Conservation (phyloP, 2,329 filamentous ascomycete genomes). For the Uncinocarpus reesii region DNA sequence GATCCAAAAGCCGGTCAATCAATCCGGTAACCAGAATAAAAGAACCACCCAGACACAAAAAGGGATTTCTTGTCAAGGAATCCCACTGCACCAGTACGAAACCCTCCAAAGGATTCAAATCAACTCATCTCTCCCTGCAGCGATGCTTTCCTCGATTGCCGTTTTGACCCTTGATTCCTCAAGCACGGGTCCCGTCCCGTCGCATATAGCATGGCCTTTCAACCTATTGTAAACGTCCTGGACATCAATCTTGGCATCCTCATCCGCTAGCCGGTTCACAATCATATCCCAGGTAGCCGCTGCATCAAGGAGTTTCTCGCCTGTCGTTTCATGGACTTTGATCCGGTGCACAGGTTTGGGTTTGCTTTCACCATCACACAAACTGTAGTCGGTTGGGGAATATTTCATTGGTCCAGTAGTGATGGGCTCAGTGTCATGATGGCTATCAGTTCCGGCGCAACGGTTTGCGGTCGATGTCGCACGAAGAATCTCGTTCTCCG, state of each 20-base stretch:
- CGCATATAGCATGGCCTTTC: conserved; percentile 64
- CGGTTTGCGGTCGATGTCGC: conserved; percentile 53
- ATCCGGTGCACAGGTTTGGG: conserved; percentile 53
- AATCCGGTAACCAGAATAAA: too few relatives aligned
- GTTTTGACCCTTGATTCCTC: conserved; percentile 61
- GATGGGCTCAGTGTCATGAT: conserved; percentile 29
- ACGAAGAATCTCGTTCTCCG: conserved; percentile 85
- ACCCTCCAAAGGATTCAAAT: conserved; percentile 33
- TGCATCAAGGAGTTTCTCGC: conserved; percentile 60
- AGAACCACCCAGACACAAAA: too few relatives aligned
- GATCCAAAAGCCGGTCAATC: too few relatives aligned
- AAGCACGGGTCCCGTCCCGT: conserved; percentile 82
- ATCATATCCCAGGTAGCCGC: conserved; percentile 85
- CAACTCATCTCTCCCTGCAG: conserved; percentile 67
- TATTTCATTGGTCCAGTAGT: conserved; percentile 61
- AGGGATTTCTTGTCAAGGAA: too few relatives aligned
- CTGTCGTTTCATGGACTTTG: conserved; percentile 50
- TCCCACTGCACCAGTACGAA: too few relatives aligned
- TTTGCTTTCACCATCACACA: conserved; percentile 15
- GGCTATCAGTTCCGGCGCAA: conserved; percentile 21
- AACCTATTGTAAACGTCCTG: conserved; percentile 68
- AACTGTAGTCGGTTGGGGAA: conserved; percentile 62
- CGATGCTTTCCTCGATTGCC: conserved; percentile 69
- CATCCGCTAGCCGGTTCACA: conserved; percentile 66
- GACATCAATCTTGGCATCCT: conserved; percentile 68